Evolutionary conservation across 352 stramenopile genomes (phyloP).

Genomic region (Phytophthora sansomeana): DNA sequence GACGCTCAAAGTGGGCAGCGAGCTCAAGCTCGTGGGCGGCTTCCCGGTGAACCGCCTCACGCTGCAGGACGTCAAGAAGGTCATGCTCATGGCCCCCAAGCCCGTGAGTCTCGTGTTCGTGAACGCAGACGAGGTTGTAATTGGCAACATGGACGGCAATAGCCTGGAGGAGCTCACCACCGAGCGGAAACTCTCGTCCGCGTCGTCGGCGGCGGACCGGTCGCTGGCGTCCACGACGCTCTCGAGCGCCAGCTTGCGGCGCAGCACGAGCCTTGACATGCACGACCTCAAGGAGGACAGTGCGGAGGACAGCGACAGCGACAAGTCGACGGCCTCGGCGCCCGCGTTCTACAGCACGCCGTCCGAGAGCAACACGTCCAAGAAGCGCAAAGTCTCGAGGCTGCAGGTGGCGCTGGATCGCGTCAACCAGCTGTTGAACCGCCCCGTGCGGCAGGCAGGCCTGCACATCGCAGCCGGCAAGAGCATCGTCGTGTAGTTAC

Average conservation of each 20-base stretch:
- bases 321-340: conserved; percentile 29
- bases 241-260: conserved; percentile 26
- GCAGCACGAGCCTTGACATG: conserved; percentile 36
- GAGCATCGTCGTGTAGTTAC: conserved; percentile 74
- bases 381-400: conserved; percentile 75
- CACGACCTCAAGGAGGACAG: conserved; percentile 30
- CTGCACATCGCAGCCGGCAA: conserved; percentile 67
- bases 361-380: conserved; percentile 49
- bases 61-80: conserved; percentile 77
- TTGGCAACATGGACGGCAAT: conserved; percentile 30
- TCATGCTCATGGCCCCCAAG: conserved; percentile 78
- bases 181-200: conserved; percentile 27
- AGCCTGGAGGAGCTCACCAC: conserved; percentile 45
- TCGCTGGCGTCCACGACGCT: conserved; percentile 34
- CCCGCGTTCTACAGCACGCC: conserved; percentile 40
- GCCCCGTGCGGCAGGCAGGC: conserved; percentile 72
- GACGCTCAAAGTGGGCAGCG: conserved; percentile 67
- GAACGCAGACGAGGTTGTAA: conserved; percentile 58
- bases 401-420: conserved; percentile 70
- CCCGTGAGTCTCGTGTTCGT: conserved; percentile 84
- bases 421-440: conserved; percentile 79
- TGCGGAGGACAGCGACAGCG: conserved; percentile 33
- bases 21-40: conserved; percentile 77
- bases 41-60: conserved; percentile 79
- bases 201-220: conserved; percentile 16